Conservation (phyloP, 345 rosid species). For the Populus deltoides region DNA sequence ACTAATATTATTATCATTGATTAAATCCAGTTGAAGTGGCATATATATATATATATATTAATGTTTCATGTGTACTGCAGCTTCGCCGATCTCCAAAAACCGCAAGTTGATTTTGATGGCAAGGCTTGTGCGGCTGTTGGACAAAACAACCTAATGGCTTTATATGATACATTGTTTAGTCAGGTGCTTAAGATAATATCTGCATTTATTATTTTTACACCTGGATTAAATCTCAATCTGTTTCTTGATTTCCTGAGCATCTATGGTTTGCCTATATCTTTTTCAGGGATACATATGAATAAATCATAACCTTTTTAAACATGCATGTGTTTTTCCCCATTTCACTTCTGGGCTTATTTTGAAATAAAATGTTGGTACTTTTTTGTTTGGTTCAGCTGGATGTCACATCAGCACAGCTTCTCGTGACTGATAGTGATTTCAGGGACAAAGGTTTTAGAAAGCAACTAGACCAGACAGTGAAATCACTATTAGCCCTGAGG, state of each 20-base stretch:
- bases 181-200: conserved; percentile 35
- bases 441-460: conserved; percentile 73
- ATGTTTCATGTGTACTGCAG: conserved; percentile 30
- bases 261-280: not conserved
- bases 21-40: not conserved
- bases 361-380: conserved; percentile 5
- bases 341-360: not conserved
- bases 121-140: conserved; percentile 99
- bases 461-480: conserved; percentile 78
- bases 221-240: not conserved
- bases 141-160: conserved; percentile 93
- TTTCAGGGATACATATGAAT: not conserved
- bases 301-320: not conserved
- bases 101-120: conserved; percentile 85
- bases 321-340: not conserved
- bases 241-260: not conserved
- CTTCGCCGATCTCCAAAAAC: conserved; percentile 96
- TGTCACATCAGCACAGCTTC: conserved; percentile 90
- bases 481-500: conserved; percentile 57
- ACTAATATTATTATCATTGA: not conserved
- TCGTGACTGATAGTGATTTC: conserved; percentile 89
- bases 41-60: not conserved
- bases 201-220: not conserved
- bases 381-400: conserved; percentile 63
- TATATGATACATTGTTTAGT: conserved; percentile 81